Evolutionary conservation across 2,329 filamentous ascomycete species (phyloP).

Genomic region (Falciphora oryzae): DNA sequence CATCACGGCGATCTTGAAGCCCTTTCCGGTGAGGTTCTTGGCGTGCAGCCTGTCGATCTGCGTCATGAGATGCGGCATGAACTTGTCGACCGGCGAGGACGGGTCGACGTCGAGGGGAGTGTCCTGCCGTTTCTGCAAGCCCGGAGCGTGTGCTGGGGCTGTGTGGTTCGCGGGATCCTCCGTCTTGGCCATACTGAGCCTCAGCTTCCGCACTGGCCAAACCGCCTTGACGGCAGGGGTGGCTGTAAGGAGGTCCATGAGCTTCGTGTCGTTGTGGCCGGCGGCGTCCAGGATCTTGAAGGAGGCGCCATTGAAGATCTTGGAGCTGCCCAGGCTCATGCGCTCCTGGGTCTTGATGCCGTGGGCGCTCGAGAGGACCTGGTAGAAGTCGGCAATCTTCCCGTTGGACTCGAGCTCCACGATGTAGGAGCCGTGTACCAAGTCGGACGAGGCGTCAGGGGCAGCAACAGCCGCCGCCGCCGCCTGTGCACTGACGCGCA

Average conservation of each 20-base stretch:
- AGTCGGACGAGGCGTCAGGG: neutral
- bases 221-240: slow-evolving; percentile 3
- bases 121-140: neutral
- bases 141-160: too few relatives aligned
- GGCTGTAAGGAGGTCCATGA: slow-evolving; percentile 1
- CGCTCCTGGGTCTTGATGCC: slow-evolving; percentile 5
- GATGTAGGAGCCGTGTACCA: slow-evolving; percentile 3
- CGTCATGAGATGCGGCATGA: slow-evolving; percentile 15
- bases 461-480: neutral
- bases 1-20: slow-evolving; percentile 14
- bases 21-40: slow-evolving; percentile 15
- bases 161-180: neutral
- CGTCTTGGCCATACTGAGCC: neutral
- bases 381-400: slow-evolving; percentile 2
- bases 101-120: neutral
- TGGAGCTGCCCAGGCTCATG: neutral
- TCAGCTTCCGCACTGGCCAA: slow-evolving; percentile 1
- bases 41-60: slow-evolving; percentile 16
- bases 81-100: slow-evolving; percentile 1
- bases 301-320: slow-evolving; percentile 5
- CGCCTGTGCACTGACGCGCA: neutral
- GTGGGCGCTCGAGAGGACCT: neutral
- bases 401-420: slow-evolving; percentile 3
- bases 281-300: slow-evolving; percentile 8
- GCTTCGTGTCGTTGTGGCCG: neutral